Conservation (phyloP, 2,329 filamentous ascomycete species). For the Nannizzia gypsea region DNA sequence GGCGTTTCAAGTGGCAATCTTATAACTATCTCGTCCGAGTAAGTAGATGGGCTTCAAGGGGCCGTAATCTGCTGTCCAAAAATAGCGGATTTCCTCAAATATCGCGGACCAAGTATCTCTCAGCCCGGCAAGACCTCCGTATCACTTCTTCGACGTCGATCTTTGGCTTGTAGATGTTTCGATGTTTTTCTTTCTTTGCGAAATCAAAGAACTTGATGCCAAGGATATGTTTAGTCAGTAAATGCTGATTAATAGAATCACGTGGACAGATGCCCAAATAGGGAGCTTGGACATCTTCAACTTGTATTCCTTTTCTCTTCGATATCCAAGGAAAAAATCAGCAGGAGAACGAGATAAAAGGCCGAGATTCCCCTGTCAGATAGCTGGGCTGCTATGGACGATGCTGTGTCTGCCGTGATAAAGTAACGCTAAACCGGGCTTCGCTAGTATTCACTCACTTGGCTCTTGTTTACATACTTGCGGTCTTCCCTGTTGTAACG, state of each 20-base stretch:
- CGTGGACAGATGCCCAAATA: neutral
- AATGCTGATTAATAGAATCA: no score
- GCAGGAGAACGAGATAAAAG: no score
- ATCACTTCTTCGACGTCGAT: neutral
- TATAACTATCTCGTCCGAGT: neutral
- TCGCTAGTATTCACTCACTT: no score
- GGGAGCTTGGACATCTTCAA: neutral
- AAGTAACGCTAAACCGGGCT: no score
- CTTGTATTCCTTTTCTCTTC: neutral
- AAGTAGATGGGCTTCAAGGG: neutral
- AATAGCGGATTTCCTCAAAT: no score
- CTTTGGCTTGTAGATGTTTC: neutral
- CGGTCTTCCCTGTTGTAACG: no score
- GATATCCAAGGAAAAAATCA: neutral
- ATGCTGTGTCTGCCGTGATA: no score
- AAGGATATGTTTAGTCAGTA: neutral
- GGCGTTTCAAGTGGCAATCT: neutral
- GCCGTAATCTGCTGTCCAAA: neutral
- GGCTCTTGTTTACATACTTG: no score
- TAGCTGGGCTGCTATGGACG: no score
- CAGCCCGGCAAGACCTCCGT: neutral
- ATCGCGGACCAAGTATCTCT: no score
- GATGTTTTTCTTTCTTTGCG: neutral
- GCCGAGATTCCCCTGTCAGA: no score
- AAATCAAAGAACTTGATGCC: neutral